phyloP scores from a whole-genome alignment of 140 eudicot genomes.

The Eryngium alpinum region DNA sequence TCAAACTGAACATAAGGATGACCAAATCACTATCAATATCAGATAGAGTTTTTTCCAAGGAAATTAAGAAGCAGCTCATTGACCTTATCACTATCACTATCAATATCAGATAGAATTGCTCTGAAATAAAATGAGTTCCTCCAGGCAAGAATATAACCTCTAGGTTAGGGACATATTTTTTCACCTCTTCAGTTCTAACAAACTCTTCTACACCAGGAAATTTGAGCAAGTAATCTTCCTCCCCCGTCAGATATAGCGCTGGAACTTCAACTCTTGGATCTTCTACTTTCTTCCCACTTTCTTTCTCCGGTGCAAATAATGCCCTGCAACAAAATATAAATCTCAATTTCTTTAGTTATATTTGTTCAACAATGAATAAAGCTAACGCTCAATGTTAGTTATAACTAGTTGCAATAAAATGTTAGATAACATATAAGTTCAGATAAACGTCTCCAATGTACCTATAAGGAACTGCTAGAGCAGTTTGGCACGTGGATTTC shows the following conservation, averaged over 20 bases:
- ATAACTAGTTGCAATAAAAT: background rate
- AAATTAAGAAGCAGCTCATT: slow-evolving; percentile 47
- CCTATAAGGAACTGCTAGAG: slow-evolving; percentile 71
- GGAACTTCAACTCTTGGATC: slow-evolving; percentile 50
- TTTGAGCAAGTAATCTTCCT: slow-evolving; percentile 51
- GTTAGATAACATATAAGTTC: background rate
- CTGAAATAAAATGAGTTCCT: slow-evolving; percentile 68
- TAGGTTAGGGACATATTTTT: slow-evolving; percentile 39
- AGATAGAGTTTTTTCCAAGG: slow-evolving; percentile 12
- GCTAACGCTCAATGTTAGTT: background rate
- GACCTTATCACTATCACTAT: slow-evolving; percentile 36
- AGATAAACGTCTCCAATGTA: slow-evolving; percentile 4
- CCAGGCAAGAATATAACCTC: slow-evolving; percentile 47
- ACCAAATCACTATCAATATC: too few relatives aligned
- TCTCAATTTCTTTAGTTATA: background rate
- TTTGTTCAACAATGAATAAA: background rate
- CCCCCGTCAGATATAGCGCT: slow-evolving; percentile 46
- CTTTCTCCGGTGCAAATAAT: background rate
- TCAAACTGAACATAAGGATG: too few relatives aligned
- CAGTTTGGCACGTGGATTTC: slow-evolving; percentile 58
- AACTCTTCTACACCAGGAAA: slow-evolving; percentile 60
- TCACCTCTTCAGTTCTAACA: slow-evolving; percentile 39
- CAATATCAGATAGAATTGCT: slow-evolving; percentile 76
- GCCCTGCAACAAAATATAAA: background rate
- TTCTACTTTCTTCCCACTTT: background rate